Evolutionary conservation across 2,329 filamentous ascomycete species (phyloP), one percentile per base, ranked within the genome.

Genomic region (Fusarium sulawesiense): DNA sequence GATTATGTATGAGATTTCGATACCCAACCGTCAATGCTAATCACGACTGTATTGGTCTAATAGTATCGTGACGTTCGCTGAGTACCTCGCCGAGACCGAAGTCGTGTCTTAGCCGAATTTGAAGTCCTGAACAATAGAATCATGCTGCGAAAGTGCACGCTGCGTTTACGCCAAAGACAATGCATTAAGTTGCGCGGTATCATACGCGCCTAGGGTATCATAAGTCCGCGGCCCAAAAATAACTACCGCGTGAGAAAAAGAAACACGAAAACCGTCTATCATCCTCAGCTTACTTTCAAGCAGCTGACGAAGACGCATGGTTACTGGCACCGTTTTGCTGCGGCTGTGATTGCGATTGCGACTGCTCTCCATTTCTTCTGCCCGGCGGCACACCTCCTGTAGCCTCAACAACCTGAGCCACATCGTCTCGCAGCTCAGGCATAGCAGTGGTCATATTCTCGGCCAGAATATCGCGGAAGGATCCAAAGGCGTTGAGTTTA

Each of bases 391-490:
- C 60, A 13, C 80, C 80, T 4, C 81, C 82, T 0, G 86, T 87
- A 6, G 80, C 82, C 65, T 80, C 81, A 9, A 89, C 69, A 11
- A 90, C 85, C 40, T 78, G 76, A 12, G 80, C 80, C 16, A 88
- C 84, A 65, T 90, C 88, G 4, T 80, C 83, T 32, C 79, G 75
- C 70, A 90, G 75, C 84, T 90, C 89, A 9, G 88, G 88, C 83
- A 90, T 84, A 20, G 87, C 87, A 41, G 78, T 78, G 41, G 80
- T 80, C 78, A 90, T 87, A 77, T 90, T 84, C 56, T 82, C 82
- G 14, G 89, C 89, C 4, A 92, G 81, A 25, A 88, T 82, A 78
- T 92, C 88, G 56, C 89, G 81, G 76, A 92, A 91, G 30, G 79
- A 73, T 13, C 77, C 83, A 76, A 91, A 92, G 37, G 89, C 89